Base-by-base conservation (phyloP, 306 rosid species). In the Rosa multiflora region DNA sequence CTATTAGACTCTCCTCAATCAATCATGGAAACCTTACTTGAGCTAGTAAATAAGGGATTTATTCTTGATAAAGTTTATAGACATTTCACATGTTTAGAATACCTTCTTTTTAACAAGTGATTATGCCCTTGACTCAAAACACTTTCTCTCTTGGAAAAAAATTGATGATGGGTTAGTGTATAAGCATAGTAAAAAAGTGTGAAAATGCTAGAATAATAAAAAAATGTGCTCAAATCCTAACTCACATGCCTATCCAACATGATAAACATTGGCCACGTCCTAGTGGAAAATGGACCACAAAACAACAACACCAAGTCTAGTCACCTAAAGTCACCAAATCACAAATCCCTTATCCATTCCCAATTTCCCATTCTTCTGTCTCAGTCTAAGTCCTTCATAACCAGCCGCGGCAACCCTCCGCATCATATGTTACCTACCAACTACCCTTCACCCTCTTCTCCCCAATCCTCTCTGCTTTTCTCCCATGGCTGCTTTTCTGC, bases 401-500 rank as follows among this genome's bases (percentile, higher is more conserved):
- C 35, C 35, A 35, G 15, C 80, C 76, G 86, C 84, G 85, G 86
- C 83, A 79, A 18, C 72, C 67, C 85, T 43, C 78, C 73, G 82
- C 82, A 21, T 51, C 26, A 48, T n/a, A 21, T 4, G 12, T 9
- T 47, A 39, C 32, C 68, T 9, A 21, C 64, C 74, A 39, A 29
- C 75, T 13, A 35, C 4, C 77, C 58, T n/a, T 39, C 20, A 40
- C 5, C 23, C 23, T 18, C 1, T 42, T 21, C 73, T 6, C 17
- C 44, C 26, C 5, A 1, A 59, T 21, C 13, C 32, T 68, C 14
- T 68, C 55, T 67, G 44, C 15, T 46, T 62, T 66, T 42, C 42
- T 20, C 20, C 79, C 46, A 89, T 89, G 92, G 88, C 87, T 70
- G 78, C 80, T 77, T 76, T 44, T 43, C 14, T 75, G 9, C 68